A percentile compares a stretch with the other conserved stretches of the same genome.
Conservation (phyloP, 2,329 filamentous ascomycete species). For the Corynespora cassiicola region DNA sequence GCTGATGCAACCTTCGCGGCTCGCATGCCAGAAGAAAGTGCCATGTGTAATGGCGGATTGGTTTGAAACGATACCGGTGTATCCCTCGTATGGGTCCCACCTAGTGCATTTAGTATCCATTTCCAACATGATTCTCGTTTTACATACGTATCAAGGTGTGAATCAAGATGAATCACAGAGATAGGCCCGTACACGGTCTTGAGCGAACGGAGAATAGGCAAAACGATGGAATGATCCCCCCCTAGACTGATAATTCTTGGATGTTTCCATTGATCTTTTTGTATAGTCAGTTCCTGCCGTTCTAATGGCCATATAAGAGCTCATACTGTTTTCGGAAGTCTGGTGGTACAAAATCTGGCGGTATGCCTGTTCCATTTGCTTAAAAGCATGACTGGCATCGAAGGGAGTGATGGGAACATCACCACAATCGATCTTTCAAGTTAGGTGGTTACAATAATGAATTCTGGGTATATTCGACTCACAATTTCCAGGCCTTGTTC, state of each 20-base stretch:
- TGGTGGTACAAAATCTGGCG: slow-evolving; percentile 21
- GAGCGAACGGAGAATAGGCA: slow-evolving; percentile 31
- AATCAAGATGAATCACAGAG: slow-evolving; percentile 35
- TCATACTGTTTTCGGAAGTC: too few relatives aligned
- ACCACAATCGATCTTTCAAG: slow-evolving; percentile 36
- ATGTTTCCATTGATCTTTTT: slow-evolving; percentile 6
- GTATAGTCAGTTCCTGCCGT: neutral
- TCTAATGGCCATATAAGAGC: too few relatives aligned
- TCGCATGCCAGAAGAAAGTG: slow-evolving; percentile 4
- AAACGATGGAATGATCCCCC: slow-evolving; percentile 30
- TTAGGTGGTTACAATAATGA: too few relatives aligned
- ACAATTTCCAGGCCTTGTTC: slow-evolving; percentile 8
- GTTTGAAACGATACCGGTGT: slow-evolving; percentile 7
- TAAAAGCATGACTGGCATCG: slow-evolving; percentile 27
- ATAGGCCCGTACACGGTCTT: slow-evolving; percentile 27
- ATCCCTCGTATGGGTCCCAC: too few relatives aligned
- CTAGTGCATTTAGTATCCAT: too few relatives aligned
- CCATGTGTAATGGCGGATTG: slow-evolving; percentile 7
- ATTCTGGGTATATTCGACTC: too few relatives aligned
- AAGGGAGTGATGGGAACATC: slow-evolving; percentile 36
- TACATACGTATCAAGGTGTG: slow-evolving; percentile 39
- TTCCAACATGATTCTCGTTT: slow-evolving; percentile 24
- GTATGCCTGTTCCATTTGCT: slow-evolving; percentile 32
- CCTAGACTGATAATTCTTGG: slow-evolving; percentile 24
- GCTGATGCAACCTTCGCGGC: neutral